Evolutionary conservation across 768 basidiomycete genomes (phyloP).

Genomic region (Leucocoprinus birnbaumii): DNA sequence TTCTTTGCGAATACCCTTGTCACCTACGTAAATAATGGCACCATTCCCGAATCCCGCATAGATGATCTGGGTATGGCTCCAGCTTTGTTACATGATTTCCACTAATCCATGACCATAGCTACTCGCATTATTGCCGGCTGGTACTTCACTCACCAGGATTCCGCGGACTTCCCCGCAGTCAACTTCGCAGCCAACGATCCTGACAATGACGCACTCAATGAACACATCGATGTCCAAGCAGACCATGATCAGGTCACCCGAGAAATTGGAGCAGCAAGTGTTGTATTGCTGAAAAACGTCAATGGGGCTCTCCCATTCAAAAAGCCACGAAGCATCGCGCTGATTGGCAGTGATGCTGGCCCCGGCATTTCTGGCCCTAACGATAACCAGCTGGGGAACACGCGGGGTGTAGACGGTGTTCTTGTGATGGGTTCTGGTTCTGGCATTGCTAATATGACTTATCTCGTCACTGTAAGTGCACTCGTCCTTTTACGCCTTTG

Average conservation of each 20-base stretch:
- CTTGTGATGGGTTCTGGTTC: constrained; percentile 94
- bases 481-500: background rate
- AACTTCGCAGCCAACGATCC: constrained; percentile 71
- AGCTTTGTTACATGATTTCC: constrained; percentile 13
- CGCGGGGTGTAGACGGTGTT: constrained; percentile 61
- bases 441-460: constrained; percentile 76
- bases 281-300: constrained; percentile 75
- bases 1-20: constrained; percentile 57
- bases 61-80: constrained; percentile 66
- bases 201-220: constrained; percentile 50
- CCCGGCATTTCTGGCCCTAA: constrained; percentile 70
- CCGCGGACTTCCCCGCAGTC: constrained; percentile 52
- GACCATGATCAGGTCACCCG: constrained; percentile 70
- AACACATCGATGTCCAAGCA: constrained; percentile 64
- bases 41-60: constrained; percentile 60
- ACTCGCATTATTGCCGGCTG: constrained; percentile 66
- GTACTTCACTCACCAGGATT: constrained; percentile 68
- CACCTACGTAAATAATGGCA: constrained; percentile 65
- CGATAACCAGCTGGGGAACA: constrained; percentile 51
- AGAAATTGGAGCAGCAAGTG: constrained; percentile 73
- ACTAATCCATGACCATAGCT: background rate
- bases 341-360: constrained; percentile 65
- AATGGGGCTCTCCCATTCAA: constrained; percentile 53
- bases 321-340: constrained; percentile 53
- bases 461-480: constrained; percentile 64